Evolutionary conservation across 805 yeast species (phyloP), one percentile per base, ranked within the genome.

Genomic region (Schwanniomyces yamadae): DNA sequence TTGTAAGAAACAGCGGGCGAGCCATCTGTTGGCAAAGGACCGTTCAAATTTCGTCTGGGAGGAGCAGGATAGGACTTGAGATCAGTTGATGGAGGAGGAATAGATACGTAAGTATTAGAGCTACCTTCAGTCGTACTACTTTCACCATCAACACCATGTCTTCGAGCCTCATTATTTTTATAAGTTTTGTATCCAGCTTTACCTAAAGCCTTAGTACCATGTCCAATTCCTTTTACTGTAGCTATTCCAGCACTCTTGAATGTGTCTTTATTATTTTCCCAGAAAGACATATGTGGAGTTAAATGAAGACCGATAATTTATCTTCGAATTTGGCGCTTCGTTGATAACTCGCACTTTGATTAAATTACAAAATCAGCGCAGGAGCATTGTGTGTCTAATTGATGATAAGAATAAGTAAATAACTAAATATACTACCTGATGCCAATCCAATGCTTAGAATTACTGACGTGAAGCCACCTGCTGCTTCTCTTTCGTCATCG

Each of bases 391-490:
- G n/a, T n/a, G n/a, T 11, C 21, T 42, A 59, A 30, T 50, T 50
- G 13, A 59, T 51, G 12, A 47, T 28, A 14, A 58, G 37, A 16
- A 81, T 90, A 41, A 85, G 69, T 2, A 77, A 42, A 51, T 88
- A 91, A 50, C 95, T 84, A 36, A 80, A 52, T 1, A 88, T 42
- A 40, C 95, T 81, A 4, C 99, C 99, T 2, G 72, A 64, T 0
- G 93, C 79, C 33, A 91, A 70, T 0, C 96, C 96, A 8, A 79
- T 53, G 37, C 90, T 80, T 34, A 90, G 74, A 46, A 87, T 79
- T 15, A 90, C 78, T 1, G 88, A 80, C 29, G 95, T 82, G 55
- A 90, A 85, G 3, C 97, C 97, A 29, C 96, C 96, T 1, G 98
- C 96, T 0, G 96, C 96, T 40, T 86, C 87, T 55, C 79, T 80